Evolutionary conservation across 1,284 basidiomycete species (phyloP), one percentile per base, ranked within the genome.

Genomic region (Moesziomyces sp.): DNA sequence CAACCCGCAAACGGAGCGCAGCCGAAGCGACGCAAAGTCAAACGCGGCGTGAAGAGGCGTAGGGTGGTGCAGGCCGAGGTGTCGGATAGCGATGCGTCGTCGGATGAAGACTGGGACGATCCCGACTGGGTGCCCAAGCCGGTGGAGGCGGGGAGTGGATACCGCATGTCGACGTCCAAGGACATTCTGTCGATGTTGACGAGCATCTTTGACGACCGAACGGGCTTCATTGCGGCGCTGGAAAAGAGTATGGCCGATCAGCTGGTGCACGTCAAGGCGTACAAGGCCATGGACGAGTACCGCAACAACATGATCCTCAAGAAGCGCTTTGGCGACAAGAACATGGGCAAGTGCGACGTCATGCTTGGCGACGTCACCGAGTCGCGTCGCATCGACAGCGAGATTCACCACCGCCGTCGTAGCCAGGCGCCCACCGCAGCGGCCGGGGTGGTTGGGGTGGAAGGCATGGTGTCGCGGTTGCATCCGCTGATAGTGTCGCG

Each of bases 231-330:
- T 24, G 61, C 63, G 10, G 82, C 82, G 3, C 61, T 83, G 23
- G 82, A 83, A 55, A 64, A 74, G 48, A 79, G 74, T 54, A 81
- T 79, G 63, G 81, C 82, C 9, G 76, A 78, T 33, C 77, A 78
- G 52, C 66, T 83, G 8, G 69, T 83, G 11, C 75, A 76, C 21
- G 73, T 81, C 23, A 59, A 69, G 49, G 66, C 59, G 8, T 83
- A 83, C 47, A 68, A 76, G 16, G 69, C 76, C n/a, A 71, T 65
- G 48, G 62, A 70, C 42, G 73, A 76, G 71, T 80, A 80, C 21
- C 79, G 72, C 47, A 81, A 80, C 74, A 83, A 82, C 46, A 76
- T 77, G 63, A 78, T 80, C 38, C 72, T 83, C 56, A 83, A 82
- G 65, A 77, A 76, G 55, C 59, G 82, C 5, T 81, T 83, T 43